Evolutionary conservation across 345 rosid species (phyloP), one percentile per base, ranked within the genome.

Genomic region (Linum trigynum): DNA sequence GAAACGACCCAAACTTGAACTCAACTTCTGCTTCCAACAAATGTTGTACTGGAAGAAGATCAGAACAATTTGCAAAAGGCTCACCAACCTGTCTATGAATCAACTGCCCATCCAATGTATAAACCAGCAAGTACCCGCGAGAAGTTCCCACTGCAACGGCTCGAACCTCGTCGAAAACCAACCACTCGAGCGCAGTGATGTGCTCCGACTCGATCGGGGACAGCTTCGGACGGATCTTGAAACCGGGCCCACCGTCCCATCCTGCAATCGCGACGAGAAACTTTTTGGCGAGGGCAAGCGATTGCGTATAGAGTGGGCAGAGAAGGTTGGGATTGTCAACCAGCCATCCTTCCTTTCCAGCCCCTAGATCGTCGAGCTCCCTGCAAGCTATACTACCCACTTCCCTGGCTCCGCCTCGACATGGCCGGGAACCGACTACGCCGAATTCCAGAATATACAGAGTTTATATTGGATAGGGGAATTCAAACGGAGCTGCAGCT

Each of bases 281-380:
- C 14, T 81, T 80, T 71, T 82, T 83, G 65, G 97, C 89, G 68
- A 90, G 67, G 67, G 97, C 91, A 64, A 90, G 48, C 43, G 86
- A 80, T 70, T 86, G 89, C 36, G 80, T 71, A 71, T 86, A 95
- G 23, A 90, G 86, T 1, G 99, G 89, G 79, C 84, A 84, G 4
- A 78, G 73, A 37, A 90, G 77, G 69, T 76, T 78, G 0, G 92
- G 88, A 38, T 80, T 80, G 55, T 89, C 79, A 23, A 75, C 85
- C 2, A 90, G 86, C 99, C 97, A 90, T 1, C 96, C 95, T 75
- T 94, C 97, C 71, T 85, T 86, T 1, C 99, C 99, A 2, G 99
- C 96, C 38, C 97, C 96, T 41, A 94, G 75, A n/a, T 90, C 90
- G 50, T 75, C 69, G 42, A 90, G 87, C 65, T 88, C 97, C 56